phyloP scores from a whole-genome alignment of 352 stramenopile genomes.

The Pythium apleroticum region DNA sequence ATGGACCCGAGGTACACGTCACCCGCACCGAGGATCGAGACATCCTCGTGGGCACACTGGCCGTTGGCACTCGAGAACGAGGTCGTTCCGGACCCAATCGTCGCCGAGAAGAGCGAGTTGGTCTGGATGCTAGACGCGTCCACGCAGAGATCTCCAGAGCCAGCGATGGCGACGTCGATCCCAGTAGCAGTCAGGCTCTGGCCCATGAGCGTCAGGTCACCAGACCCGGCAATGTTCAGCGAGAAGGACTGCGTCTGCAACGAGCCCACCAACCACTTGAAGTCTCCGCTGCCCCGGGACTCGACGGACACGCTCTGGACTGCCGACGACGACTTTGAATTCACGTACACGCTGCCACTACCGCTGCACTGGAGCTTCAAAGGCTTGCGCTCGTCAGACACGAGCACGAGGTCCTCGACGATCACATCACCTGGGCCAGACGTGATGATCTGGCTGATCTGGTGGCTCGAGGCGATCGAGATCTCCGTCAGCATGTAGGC shows the following conservation, averaged over 20 bases:
- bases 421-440: constrained; percentile 19
- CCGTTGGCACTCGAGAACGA: constrained; percentile 13
- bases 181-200: neutral
- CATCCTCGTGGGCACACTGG: constrained; percentile 11
- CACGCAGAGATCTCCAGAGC: constrained; percentile 25
- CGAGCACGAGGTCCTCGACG: constrained; percentile 24
- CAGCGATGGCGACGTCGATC: constrained; percentile 13
- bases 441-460: constrained; percentile 12
- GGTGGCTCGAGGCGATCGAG: constrained; percentile 7
- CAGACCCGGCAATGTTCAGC: constrained; percentile 14
- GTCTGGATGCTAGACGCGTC: constrained; percentile 10
- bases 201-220: constrained; percentile 14
- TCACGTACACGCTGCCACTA: constrained; percentile 23
- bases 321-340: neutral
- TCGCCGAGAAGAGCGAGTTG: constrained; percentile 4
- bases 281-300: constrained; percentile 13
- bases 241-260: constrained; percentile 14
- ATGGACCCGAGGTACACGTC: constrained; percentile 16
- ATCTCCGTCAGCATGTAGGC: constrained; percentile 29
- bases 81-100: constrained; percentile 15
- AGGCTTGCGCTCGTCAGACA: neutral
- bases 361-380: constrained; percentile 15
- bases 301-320: neutral
- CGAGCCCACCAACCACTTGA: constrained; percentile 10
- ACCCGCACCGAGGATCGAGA: constrained; percentile 17